Base-by-base conservation (phyloP, 2,329 filamentous ascomycete genomes). In the Pyrenochaeta sp. region DNA sequence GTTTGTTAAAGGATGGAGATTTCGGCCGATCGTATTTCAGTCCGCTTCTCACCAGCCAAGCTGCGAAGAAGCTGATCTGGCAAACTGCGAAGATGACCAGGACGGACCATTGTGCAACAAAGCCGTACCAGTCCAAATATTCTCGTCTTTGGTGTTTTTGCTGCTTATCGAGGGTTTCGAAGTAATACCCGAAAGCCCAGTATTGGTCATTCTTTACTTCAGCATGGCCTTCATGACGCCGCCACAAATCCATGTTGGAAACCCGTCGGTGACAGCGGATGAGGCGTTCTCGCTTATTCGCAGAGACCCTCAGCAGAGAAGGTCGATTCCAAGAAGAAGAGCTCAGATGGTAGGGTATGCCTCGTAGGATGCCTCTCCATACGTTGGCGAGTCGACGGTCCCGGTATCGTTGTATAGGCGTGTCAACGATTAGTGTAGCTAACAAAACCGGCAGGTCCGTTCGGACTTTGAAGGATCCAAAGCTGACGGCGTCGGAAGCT, bases 51-150 rank as follows among this genome's bases (percentile, higher is more conserved):
- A 68, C 62, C 5, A 76, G 36, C 74, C 78, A 80, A 7, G 58
- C 59, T 2, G 74, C 40, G 19, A 80, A 58, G 52, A 79, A 80
- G 42, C 69, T 75, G 22, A 78, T 24, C 59, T 81, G 80, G 48
- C 81, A 80, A 2, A 80, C 57, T 3, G 78, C 62, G 13, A 85
- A 65, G 27, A 83, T 74, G 3, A 82, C 61, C 8, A 87, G 58
- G 5, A 83, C 78, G 1, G 85, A 86, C 59, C 81, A 73, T 70
- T 88, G 86, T 15, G 85, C 86, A 37, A 84, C 74, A n/a, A 79
- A 72, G 7, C 84, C 85, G 52, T 86, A 85, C 49, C 76, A 75
- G 66, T 87, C 82, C n/a, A 89, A 80, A 25, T 83, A 69, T 25
- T 81, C 75, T 34, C 85, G 80, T 36, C 86, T 80, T 27, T 79